Evolutionary conservation across 2,329 filamentous ascomycete genomes (phyloP).

Genomic region (Pyrenochaeta sp.): DNA sequence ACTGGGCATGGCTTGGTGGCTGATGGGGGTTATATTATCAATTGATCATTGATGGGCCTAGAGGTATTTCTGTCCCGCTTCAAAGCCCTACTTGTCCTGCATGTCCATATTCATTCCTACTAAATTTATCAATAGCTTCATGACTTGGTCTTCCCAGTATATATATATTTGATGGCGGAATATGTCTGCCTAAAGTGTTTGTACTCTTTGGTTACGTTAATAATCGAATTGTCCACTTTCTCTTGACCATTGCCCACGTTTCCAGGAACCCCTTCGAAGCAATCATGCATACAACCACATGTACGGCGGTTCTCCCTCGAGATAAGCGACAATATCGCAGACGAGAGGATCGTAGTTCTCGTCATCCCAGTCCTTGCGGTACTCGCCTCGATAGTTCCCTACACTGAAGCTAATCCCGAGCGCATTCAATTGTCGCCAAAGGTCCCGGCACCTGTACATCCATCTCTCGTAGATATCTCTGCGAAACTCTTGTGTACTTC

Average conservation of each 20-base stretch:
- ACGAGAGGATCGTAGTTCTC: background rate
- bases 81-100: no score
- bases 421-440: background rate
- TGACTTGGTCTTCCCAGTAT: no score
- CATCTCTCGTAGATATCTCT: background rate
- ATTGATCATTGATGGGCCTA: slow-evolving; percentile 3
- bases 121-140: no score
- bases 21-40: slow-evolving; percentile 49
- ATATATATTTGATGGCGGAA: no score
- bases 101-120: no score
- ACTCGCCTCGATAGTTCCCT: background rate
- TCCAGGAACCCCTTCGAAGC: no score
- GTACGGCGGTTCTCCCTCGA: background rate
- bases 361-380: background rate
- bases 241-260: no score
- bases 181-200: no score
- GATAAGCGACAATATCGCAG: background rate
- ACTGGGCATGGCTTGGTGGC: slow-evolving; percentile 56
- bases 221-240: no score
- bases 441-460: background rate
- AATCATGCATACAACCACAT: no score
- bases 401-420: background rate
- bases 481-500: no score
- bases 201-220: no score
- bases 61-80: background rate